Evolutionary conservation across 2,329 filamentous ascomycete species (phyloP).

Genomic region (Colletotrichum caudatum): DNA sequence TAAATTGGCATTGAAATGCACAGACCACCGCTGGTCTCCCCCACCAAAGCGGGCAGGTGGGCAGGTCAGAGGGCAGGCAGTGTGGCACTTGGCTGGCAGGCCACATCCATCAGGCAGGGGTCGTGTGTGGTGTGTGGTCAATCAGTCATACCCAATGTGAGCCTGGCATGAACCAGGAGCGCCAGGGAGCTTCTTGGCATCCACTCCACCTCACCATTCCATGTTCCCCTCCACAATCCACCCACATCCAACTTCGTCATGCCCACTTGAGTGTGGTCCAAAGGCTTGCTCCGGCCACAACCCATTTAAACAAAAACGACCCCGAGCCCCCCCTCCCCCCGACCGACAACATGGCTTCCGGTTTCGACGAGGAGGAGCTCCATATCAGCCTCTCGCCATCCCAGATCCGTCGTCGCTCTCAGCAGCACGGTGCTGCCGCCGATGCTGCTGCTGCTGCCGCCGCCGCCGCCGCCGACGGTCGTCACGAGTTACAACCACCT

Average conservation of each 20-base stretch:
- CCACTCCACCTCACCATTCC: slow-evolving; percentile 30
- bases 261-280: slow-evolving; percentile 41
- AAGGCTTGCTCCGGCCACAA: slow-evolving; percentile 41
- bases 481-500: slow-evolving; percentile 45
- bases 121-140: not conserved
- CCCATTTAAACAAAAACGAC: slow-evolving; percentile 42
- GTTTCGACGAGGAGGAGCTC: slow-evolving; percentile 85
- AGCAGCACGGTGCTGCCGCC: slow-evolving; percentile 36
- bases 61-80: not conserved
- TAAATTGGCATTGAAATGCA: slow-evolving; percentile 28
- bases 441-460: slow-evolving; percentile 32
- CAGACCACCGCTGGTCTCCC: slow-evolving; percentile 18
- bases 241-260: slow-evolving; percentile 41
- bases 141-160: not conserved
- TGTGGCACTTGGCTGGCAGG: slow-evolving; percentile 21
- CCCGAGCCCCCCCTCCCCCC: slow-evolving; percentile 21
- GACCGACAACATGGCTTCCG: slow-evolving; percentile 60
- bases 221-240: slow-evolving; percentile 41
- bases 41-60: slow-evolving; percentile 18
- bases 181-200: slow-evolving; percentile 39
- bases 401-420: slow-evolving; percentile 66
- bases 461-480: slow-evolving; percentile 43
- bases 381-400: slow-evolving; percentile 73
- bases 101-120: slow-evolving; percentile 17
- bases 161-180: slow-evolving; percentile 30